Evolutionary conservation across 73 alveolate species (phyloP).

Genomic region (Paramecium bursaria): DNA sequence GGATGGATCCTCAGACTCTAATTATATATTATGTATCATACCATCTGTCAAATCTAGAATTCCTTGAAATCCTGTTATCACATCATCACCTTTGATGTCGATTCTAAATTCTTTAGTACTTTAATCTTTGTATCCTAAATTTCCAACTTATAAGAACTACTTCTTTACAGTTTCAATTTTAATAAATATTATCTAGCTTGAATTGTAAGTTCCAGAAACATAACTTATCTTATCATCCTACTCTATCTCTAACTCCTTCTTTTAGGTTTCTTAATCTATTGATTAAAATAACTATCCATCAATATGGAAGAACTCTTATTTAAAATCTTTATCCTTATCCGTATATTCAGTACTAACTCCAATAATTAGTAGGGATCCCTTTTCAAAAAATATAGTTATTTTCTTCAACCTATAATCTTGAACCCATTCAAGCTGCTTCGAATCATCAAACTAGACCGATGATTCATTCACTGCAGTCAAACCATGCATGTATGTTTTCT

Average conservation of each 20-base stretch:
- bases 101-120: constrained; percentile 31
- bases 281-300: no score
- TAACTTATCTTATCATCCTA: constrained; percentile 25
- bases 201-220: constrained; percentile 33
- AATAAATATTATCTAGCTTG: background rate
- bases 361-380: background rate
- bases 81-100: constrained; percentile 27
- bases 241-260: background rate
- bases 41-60: constrained; percentile 16
- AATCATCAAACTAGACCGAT: constrained; percentile 26
- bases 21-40: background rate
- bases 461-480: background rate
- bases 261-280: background rate
- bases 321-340: background rate
- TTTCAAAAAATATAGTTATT: background rate
- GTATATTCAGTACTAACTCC: constrained; percentile 46
- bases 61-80: constrained; percentile 27
- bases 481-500: background rate
- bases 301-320: background rate
- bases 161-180: constrained; percentile 33
- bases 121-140: constrained; percentile 7
- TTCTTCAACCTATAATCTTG: background rate
- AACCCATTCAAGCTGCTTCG: constrained; percentile 48
- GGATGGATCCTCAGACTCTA: constrained; percentile 36
- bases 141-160: background rate